Base-by-base conservation (phyloP, 2,329 filamentous ascomycete species). In the Grosmannia clavigera region DNA sequence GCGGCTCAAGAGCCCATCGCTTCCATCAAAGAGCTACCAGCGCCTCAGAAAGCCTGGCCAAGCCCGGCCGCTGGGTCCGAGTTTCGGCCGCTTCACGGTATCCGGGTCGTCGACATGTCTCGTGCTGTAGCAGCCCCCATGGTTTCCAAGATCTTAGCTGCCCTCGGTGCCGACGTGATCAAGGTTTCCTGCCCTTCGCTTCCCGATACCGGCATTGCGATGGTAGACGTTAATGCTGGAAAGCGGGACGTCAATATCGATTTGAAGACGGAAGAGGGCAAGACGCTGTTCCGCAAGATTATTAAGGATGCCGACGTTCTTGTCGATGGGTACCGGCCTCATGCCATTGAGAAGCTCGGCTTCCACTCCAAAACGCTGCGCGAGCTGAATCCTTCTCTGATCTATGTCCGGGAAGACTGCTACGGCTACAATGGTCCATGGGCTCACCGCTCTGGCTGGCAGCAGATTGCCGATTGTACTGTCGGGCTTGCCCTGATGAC, bases 241-340 rank as follows among this genome's bases (percentile, higher is more conserved):
- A 78, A 78, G 65, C 71, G 72, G 52, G 77, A 73, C 4, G 69
- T 73, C 3, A 69, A 69, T 11, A 66, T 82, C 3, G 76, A 83
- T 63, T 73, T 81, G 43, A 71, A 72, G 43, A 60, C 27, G 2
- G 63, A 70, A 1, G 67, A 69, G 2, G 77, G 77, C 58, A 72
- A 70, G 61, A 67, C 66, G 1, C 69, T 71, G 16, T 67, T 81
- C 25, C 29, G 25, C n/a, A 35, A 56, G 48, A 43, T 60, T 7
- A 14, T 55, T 19, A 66, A 67, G 5, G 76, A 77, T 1, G 78
- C 75, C 3, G 80, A 83, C 64, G 73, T 81, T 46, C 77, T 81
- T 61, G 67, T 82, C 25, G 76, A 81, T 61, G 79, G 80, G 31
- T 82, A 77, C 70, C 71, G 79, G n/a, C 71, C 72, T 14, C 72